phyloP scores from a whole-genome alignment of 2,329 filamentous ascomycete species.

The Xylaria sp. region DNA sequence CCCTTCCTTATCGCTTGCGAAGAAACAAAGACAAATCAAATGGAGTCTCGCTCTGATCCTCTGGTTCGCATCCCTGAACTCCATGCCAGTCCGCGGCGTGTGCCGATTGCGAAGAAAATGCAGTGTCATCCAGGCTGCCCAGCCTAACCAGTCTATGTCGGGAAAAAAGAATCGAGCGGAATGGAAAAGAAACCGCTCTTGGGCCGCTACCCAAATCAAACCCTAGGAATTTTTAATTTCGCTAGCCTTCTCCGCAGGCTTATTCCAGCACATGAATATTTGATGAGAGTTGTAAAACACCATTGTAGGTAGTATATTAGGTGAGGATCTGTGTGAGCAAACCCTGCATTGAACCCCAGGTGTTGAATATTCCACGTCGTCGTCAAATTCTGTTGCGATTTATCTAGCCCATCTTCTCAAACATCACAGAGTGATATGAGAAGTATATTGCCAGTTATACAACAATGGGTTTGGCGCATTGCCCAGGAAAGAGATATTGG shows the following conservation, averaged over 20 bases:
- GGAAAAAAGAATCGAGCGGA: conserved; percentile 32
- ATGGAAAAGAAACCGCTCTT: conserved; percentile 21
- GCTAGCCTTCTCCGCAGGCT: conserved; percentile 7
- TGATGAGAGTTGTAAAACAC: conserved; percentile 15
- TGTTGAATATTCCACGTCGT: neutral
- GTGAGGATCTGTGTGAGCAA: conserved; percentile 5
- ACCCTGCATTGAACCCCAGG: neutral
- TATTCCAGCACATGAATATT: neutral
- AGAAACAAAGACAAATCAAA: conserved; percentile 26
- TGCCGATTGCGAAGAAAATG: conserved; percentile 38
- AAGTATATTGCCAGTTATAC: conserved; percentile 38
- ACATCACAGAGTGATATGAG: conserved; percentile 26
- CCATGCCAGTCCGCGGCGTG: conserved; percentile 34
- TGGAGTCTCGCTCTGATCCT: conserved; percentile 21
- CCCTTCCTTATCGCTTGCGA: conserved; percentile 23
- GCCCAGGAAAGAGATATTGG: neutral
- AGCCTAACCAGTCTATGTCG: conserved; percentile 43
- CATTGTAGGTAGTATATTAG: neutral
- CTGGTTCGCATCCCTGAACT: conserved; percentile 32
- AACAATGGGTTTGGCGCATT: neutral
- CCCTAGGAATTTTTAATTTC: neutral
- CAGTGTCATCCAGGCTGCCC: conserved; percentile 38
- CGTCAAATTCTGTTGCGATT: neutral
- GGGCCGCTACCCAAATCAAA: conserved; percentile 30
- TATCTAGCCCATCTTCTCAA: neutral